Conservation (phyloP, 441 rosid species). For the Jatropha multifida region DNA sequence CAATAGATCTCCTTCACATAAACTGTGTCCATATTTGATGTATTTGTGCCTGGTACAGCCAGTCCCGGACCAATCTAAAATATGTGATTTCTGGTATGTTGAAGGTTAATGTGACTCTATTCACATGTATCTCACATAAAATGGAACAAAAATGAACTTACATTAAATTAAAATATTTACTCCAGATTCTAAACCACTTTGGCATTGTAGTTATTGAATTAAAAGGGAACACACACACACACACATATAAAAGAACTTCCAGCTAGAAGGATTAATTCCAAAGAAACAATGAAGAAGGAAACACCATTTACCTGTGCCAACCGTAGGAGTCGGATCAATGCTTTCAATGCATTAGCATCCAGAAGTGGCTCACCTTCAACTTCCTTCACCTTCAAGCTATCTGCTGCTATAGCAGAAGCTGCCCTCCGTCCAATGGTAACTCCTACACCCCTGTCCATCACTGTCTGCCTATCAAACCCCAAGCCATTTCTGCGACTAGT, state of each 20-base stretch:
- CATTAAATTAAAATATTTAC: neutral
- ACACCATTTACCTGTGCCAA: conserved; percentile 71
- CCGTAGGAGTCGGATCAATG: conserved; percentile 77
- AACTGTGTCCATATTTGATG: neutral
- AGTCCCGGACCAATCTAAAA: neutral
- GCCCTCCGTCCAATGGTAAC: conserved; percentile 76
- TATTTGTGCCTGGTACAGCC: neutral
- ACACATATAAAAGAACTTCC: conserved; percentile 4
- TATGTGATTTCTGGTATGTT: neutral
- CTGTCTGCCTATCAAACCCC: conserved; percentile 89
- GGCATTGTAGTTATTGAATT: neutral
- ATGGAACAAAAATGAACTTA: neutral
- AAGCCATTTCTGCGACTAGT: conserved; percentile 82
- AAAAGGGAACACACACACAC: neutral
- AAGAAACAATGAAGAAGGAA: conserved; percentile 19
- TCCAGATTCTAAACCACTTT: neutral
- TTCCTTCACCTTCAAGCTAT: conserved; percentile 73
- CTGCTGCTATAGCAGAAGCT: conserved; percentile 58
- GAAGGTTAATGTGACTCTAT: neutral
- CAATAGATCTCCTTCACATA: neutral
- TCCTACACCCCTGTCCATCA: conserved; percentile 97
- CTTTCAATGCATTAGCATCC: conserved; percentile 74
- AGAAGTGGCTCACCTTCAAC: conserved; percentile 90
- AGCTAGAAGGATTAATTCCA: conserved; percentile 3
- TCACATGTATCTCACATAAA: neutral